Evolutionary conservation across 805 yeast species (phyloP), one percentile per base, ranked within the genome.

Genomic region (Spathaspora passalidarum): DNA sequence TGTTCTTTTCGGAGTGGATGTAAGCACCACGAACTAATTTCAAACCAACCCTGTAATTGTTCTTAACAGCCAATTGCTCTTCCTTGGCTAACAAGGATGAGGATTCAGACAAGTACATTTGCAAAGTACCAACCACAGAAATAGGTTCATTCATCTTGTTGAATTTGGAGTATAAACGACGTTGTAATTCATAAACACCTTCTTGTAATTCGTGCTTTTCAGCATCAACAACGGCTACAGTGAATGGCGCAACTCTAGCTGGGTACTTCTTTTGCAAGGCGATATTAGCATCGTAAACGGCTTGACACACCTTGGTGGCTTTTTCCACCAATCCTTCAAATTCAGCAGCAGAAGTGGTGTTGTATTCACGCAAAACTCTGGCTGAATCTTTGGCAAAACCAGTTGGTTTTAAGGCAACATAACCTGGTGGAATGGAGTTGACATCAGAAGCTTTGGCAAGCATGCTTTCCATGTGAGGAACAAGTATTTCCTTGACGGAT

Each of bases 11-110:
- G 5, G 96, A 81, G 62, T 91, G 97, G 49, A 91, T 81, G 71
- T 91, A 91, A 13, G 98, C 98, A 53, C 98, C 98, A 66, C 98
- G 81, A 14, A 91, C 98, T 45, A 91, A 76, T 66, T 91, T 91
- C 73, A 90, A 72, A 17, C 96, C 97, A 47, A 90, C 68, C 60
- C 86, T 79, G 66, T 91, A 91, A 45, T 67, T 63, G 44, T 78
- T 75, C 45, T 75, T 62, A 47, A 67, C 54, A 14, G 97, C 97
- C 46, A 82, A 70, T 53, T 73, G 65, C 52, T 80, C 78, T 62
- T 91, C 97, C 34, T 68, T 52, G 25, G 77, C 64, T 51, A 92
- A 69, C 54, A 86, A 75, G 17, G 74, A 73, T 2, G 82, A 62
- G 0, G 95, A 82, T 51, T 85, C 88, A 42, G 82, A 80, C 58